Evolutionary conservation across 1,139 yeast genomes (phyloP), one percentile per base, ranked within the genome.

Genomic region (Lodderomyces beijingensis): DNA sequence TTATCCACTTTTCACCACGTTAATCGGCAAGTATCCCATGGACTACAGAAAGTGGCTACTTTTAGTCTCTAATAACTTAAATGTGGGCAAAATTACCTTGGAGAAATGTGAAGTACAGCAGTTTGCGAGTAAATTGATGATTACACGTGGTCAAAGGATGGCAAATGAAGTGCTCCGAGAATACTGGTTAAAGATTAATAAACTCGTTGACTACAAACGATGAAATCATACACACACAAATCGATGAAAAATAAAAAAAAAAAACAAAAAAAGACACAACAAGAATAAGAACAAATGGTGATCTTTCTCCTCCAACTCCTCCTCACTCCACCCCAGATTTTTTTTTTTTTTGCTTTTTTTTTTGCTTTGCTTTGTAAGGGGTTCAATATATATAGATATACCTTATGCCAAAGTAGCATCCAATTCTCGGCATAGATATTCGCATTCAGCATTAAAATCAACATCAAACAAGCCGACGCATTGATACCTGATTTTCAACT

Each of bases 401-500:
- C 18, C 7, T 51, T 43, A 60, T 30, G 49, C 45, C 37, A 65
- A 51, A 35, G 68, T 47, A 6, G 64, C 53, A 35, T 63, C 75
- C 48, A 82, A 64, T 37, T 67, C 65, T 34, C 67, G 65, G 30
- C 69, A 68, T 50, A 88, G 68, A 32, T 59, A 69, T 32, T 75
- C 81, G 35, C 80, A 67, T 53, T 87, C 96, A 22, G 69, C 67
- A 36, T 60, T 64, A 51, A 58, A 83, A 50, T 84, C 79, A 35
- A 87, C 52, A 20, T 70, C 71, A 32, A 65, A 65, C 20, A 84
- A 50, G 18, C 71, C 69, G 29, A 74, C 63, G 3, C 77, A 82
- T 39, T 80, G 80, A 56, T 82, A 86, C 53, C 96, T 76, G 15
- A 86, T 79, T 53, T 94, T 75, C 27, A 74, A 71, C 33, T 73